phyloP scores from a whole-genome alignment of 495 filamentous ascomycete genomes.

The Saxophila tyrrhenica region DNA sequence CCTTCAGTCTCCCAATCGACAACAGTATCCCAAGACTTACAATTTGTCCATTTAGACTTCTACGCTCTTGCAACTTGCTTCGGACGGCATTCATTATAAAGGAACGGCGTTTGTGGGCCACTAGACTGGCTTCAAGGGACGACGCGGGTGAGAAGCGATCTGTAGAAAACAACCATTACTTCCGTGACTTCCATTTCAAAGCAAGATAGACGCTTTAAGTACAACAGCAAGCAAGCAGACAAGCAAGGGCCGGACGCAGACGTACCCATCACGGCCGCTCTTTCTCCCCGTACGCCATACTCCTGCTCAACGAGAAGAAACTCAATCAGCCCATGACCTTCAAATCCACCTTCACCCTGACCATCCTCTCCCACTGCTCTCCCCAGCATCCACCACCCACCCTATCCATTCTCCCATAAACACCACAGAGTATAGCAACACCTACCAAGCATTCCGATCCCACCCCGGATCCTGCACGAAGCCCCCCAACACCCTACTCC shows the following conservation, averaged over 20 bases:
- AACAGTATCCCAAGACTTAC: too few species aligned
- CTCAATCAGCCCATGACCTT: background rate
- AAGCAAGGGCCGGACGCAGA: background rate
- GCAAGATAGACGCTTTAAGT: background rate
- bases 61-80: too few species aligned
- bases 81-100: too few species aligned
- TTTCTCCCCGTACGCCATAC: constrained; percentile 1
- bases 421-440: background rate
- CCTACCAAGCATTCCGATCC: constrained; percentile 26
- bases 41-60: too few species aligned
- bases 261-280: background rate
- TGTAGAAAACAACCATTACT: background rate
- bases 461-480: constrained; percentile 62
- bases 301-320: background rate
- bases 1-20: too few species aligned
- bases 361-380: background rate
- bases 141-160: background rate
- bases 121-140: too few species aligned
- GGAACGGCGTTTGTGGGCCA: too few species aligned
- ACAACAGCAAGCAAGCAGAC: too few species aligned
- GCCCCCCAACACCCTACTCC: constrained; percentile 86
- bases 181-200: background rate
- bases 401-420: background rate
- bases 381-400: background rate
- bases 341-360: background rate